phyloP scores from a whole-genome alignment of 2,329 filamentous ascomycete genomes.

The Dothiorella sarmentorum region DNA sequence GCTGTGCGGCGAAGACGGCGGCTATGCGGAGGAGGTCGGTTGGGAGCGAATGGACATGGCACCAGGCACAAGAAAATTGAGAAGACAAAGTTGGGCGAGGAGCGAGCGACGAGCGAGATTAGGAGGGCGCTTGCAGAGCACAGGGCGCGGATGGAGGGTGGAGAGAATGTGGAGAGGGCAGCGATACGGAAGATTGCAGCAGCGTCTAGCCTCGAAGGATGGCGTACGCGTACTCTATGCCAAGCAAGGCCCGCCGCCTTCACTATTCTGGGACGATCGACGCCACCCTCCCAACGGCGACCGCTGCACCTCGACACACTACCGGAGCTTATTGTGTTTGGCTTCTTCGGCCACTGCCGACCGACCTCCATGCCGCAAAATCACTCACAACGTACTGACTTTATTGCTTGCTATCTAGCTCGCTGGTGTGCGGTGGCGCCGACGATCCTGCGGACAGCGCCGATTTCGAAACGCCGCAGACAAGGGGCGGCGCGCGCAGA shows the following conservation, averaged over 20 bases:
- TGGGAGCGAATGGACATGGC: conserved; percentile 17
- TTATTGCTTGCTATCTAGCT: no score
- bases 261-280: conserved; percentile 12
- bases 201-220: conserved; percentile 3
- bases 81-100: background rate
- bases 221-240: conserved; percentile 9
- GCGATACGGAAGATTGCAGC: conserved; percentile 13
- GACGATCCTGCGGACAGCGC: background rate
- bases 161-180: conserved; percentile 16
- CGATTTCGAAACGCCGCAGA: conserved; percentile 10
- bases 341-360: background rate
- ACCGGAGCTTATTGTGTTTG: background rate
- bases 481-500: background rate
- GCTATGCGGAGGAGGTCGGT: background rate
- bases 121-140: background rate
- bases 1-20: conserved; percentile 9
- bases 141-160: background rate
- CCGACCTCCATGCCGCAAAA: background rate
- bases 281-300: background rate
- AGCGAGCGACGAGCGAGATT: conserved; percentile 17
- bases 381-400: no score
- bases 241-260: conserved; percentile 14
- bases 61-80: conserved; percentile 14
- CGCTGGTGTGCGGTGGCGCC: background rate
- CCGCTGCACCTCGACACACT: conserved; percentile 7